phyloP scores from a whole-genome alignment of 1,284 basidiomycete species.

The Microbotryum intermedium region DNA sequence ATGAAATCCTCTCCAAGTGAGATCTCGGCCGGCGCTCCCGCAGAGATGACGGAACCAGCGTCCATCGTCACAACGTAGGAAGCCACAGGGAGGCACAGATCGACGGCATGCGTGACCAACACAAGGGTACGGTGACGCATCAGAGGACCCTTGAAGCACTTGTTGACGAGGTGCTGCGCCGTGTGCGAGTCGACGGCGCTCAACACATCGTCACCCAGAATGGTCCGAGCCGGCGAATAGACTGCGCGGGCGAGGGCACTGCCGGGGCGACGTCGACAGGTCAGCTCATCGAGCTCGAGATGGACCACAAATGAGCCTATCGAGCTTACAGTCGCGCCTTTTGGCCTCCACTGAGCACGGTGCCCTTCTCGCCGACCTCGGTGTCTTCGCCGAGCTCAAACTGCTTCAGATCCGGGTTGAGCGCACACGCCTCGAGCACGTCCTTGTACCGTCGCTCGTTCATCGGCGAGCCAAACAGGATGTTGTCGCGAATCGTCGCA shows the following conservation, averaged over 20 bases:
- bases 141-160: constrained; percentile 50
- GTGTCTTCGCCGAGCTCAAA: constrained; percentile 76
- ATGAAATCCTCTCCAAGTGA: background rate
- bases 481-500: constrained; percentile 69
- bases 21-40: constrained; percentile 33
- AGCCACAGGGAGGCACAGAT: constrained; percentile 45
- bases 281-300: background rate
- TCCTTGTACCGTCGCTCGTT: constrained; percentile 61
- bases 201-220: constrained; percentile 43
- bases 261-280: background rate
- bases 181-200: constrained; percentile 43
- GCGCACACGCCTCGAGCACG: constrained; percentile 70
- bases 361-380: constrained; percentile 61
- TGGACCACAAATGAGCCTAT: too few relatives aligned
- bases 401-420: constrained; percentile 61
- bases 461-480: constrained; percentile 61
- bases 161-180: constrained; percentile 25
- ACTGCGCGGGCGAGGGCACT: constrained; percentile 37
- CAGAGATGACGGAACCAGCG: constrained; percentile 36
- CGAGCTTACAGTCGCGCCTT: constrained; percentile 39
- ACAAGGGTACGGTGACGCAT: constrained; percentile 61
- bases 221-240: constrained; percentile 39
- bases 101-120: constrained; percentile 78
- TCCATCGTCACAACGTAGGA: constrained; percentile 40
- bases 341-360: constrained; percentile 60